These are phyloP conservation scores for Saccharomyces cerevisiae DNA, from an alignment of 805 yeast species.

Conservation along the genomic window DNA sequence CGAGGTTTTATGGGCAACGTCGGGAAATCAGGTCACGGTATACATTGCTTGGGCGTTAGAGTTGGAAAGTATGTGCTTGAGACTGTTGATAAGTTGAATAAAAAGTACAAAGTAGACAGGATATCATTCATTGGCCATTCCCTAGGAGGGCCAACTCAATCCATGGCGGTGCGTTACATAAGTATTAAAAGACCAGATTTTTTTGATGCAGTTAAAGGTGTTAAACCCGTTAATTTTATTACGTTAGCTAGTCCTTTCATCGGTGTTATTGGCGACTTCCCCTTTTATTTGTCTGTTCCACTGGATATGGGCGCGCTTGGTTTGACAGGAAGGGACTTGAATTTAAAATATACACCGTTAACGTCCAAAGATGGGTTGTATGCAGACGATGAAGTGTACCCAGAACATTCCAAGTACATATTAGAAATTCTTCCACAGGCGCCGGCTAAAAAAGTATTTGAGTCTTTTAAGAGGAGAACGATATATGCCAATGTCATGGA, in stretches of 20 bases:
- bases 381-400: conserved; percentile 5
- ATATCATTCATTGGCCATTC: conserved; percentile 92
- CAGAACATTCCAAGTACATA: conserved; percentile 41
- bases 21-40: conserved; percentile 84
- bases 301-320: conserved; percentile 88
- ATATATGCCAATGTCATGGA: conserved; percentile 82
- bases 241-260: conserved; percentile 82
- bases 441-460: conserved; percentile 58
- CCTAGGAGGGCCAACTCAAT: conserved; percentile 84
- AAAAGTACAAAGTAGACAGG: conserved; percentile 39
- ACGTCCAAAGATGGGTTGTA: conserved; percentile 23
- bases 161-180: conserved; percentile 82
- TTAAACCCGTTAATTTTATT: conserved; percentile 71
- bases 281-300: conserved; percentile 74
- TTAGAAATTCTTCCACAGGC: conserved; percentile 68
- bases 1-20: conserved; percentile 79
- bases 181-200: conserved; percentile 53
- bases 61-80: conserved; percentile 59
- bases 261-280: conserved; percentile 84
- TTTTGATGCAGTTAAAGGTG: conserved; percentile 36
- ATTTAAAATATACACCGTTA: conserved; percentile 42
- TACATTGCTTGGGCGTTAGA: conserved; percentile 73
- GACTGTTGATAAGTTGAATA: conserved; percentile 40
- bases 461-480: conserved; percentile 61
- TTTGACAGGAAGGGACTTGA: conserved; percentile 83